Percentiles rank a stretch among this genome's conserved stretches.
phyloP scores from a whole-genome alignment of 768 basidiomycete species.

The Scleroderma citrinum region DNA sequence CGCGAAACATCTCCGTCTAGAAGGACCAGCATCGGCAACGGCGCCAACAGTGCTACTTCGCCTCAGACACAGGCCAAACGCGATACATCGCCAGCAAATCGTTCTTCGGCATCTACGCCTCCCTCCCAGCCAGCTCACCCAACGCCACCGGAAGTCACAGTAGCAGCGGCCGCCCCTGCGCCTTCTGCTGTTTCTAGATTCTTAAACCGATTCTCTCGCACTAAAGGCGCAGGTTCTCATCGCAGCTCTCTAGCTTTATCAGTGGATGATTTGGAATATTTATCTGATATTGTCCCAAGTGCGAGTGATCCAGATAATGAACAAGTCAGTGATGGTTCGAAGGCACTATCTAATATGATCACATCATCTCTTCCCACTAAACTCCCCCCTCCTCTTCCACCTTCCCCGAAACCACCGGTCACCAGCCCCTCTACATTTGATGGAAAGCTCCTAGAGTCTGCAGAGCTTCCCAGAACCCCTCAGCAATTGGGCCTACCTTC shows the following conservation, averaged over 20 bases:
- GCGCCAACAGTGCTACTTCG: constrained; percentile 4
- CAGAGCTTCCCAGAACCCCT: not conserved
- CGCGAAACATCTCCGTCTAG: constrained; percentile 18
- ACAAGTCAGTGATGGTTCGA: constrained; percentile 30
- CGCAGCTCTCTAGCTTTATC: constrained; percentile 65
- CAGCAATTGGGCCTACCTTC: constrained; percentile 7
- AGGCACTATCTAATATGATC: constrained; percentile 37
- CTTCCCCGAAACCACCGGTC: constrained; percentile 24
- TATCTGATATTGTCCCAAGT: constrained; percentile 62
- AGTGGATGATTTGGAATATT: constrained; percentile 75
- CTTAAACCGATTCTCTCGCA: constrained; percentile 65
- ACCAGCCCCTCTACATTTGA: not conserved
- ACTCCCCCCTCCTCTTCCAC: constrained; percentile 44
- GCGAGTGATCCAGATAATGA: constrained; percentile 37
- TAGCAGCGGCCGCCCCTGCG: constrained; percentile 18
- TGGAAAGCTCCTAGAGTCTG: not conserved
- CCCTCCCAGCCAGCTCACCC: constrained; percentile 9
- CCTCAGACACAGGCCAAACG: constrained; percentile 6
- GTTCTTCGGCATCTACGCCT: constrained; percentile 3
- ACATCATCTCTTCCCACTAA: constrained; percentile 35
- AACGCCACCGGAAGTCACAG: constrained; percentile 3
- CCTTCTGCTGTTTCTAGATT: constrained; percentile 81
- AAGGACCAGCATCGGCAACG: constrained; percentile 27
- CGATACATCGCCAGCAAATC: constrained; percentile 14
- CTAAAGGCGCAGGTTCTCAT: constrained; percentile 29